Conservation (phyloP, 768 basidiomycete genomes). For the Leccinum fibrillosum region DNA sequence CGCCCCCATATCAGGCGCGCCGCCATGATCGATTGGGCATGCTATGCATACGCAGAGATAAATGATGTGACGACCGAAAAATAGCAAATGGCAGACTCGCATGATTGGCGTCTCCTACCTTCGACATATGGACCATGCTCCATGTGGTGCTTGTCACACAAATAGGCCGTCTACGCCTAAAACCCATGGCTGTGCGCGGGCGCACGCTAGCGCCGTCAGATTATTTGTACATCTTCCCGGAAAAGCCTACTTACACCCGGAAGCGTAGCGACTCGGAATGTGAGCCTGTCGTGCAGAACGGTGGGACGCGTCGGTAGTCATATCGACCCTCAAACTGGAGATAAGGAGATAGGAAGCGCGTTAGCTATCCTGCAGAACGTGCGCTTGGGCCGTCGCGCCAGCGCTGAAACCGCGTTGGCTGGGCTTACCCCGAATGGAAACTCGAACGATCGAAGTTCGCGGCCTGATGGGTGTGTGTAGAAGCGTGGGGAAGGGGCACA, state of each 20-base stretch:
- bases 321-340: neutral
- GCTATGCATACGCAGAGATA: neutral
- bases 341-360: neutral
- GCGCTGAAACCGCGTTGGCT: neutral
- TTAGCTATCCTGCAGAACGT: constrained; percentile 3
- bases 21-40: neutral
- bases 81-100: neutral
- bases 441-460: constrained; percentile 12
- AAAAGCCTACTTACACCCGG: neutral
- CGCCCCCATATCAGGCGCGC: neutral
- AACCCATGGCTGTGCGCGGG: neutral
- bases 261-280: neutral
- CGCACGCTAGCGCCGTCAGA: neutral
- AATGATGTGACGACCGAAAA: neutral
- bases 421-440: constrained; percentile 3
- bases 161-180: neutral
- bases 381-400: constrained; percentile 2
- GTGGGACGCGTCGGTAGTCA: neutral
- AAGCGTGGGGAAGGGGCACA: constrained; percentile 17
- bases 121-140: neutral
- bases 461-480: constrained; percentile 6
- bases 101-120: neutral
- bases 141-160: neutral
- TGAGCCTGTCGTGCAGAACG: neutral
- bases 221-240: neutral